phyloP scores from a whole-genome alignment of 768 basidiomycete genomes.

The Nevesoporus exiguus region DNA sequence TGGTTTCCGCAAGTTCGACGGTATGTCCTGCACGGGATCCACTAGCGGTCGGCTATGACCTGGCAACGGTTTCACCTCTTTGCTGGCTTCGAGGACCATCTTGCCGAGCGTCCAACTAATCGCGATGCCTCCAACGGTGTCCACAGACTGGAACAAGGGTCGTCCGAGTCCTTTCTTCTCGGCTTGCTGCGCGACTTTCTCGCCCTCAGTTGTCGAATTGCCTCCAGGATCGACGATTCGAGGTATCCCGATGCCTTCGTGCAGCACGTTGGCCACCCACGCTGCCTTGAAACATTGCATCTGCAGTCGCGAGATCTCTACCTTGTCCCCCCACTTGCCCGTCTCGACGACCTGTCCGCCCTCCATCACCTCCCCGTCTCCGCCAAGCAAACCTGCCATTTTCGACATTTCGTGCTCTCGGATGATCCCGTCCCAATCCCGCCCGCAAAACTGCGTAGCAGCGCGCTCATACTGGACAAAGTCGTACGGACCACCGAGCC shows the following conservation, averaged over 20 bases:
- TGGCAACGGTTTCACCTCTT: slow-evolving; percentile 59
- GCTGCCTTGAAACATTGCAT: slow-evolving; percentile 99
- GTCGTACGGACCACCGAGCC: slow-evolving; percentile 92
- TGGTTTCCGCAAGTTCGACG: slow-evolving; percentile 42
- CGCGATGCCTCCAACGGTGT: slow-evolving; percentile 88
- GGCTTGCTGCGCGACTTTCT: slow-evolving; percentile 73
- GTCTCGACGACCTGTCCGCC: slow-evolving; percentile 59
- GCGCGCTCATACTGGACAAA: slow-evolving; percentile 95
- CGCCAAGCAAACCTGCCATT: slow-evolving; percentile 47
- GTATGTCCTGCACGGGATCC: slow-evolving; percentile 69
- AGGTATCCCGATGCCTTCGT: slow-evolving; percentile 94
- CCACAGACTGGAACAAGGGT: slow-evolving; percentile 89
- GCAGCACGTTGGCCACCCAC: slow-evolving; percentile 94
- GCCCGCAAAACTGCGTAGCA: slow-evolving; percentile 79
- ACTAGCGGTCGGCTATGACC: slow-evolving; percentile 53
- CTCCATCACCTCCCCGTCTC: slow-evolving; percentile 63
- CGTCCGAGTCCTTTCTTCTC: slow-evolving; percentile 76
- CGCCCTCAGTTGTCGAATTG: slow-evolving; percentile 63
- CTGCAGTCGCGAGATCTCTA: slow-evolving; percentile 82
- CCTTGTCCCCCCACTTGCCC: slow-evolving; percentile 66
- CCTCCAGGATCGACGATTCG: slow-evolving; percentile 85
- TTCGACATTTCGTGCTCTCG: slow-evolving; percentile 55
- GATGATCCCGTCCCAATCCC: slow-evolving; percentile 76
- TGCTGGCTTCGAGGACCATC: slow-evolving; percentile 97
- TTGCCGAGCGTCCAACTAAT: slow-evolving; percentile 98